Conservation (phyloP, 148 eudicot genomes). For the Rhododendron vialii region DNA sequence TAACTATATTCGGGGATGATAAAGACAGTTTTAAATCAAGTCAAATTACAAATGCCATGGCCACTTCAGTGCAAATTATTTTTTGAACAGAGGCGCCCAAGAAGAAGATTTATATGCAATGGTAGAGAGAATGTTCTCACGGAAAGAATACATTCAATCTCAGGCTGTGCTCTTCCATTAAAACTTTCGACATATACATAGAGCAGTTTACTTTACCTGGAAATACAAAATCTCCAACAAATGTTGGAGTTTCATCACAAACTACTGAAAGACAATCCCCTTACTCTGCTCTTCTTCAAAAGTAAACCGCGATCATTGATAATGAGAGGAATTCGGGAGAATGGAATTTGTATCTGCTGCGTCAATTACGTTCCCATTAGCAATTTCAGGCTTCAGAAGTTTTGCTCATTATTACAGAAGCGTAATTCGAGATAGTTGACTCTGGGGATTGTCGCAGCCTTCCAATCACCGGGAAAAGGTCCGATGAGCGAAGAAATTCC, state of each 20-base stretch:
- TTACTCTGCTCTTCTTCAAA: not conserved
- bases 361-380: not conserved
- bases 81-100: too few species aligned
- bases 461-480: slow-evolving; percentile 54
- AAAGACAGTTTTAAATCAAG: not conserved
- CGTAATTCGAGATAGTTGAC: slow-evolving; percentile 63
- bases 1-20: too few species aligned
- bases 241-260: slow-evolving; percentile 3
- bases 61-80: too few species aligned
- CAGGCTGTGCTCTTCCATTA: not conserved
- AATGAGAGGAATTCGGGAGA: not conserved
- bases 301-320: not conserved
- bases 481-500: slow-evolving; percentile 72
- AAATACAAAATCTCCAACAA: not conserved
- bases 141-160: not conserved
- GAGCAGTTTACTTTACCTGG: not conserved
- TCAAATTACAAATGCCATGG: not conserved
- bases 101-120: not conserved
- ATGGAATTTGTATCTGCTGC: not conserved
- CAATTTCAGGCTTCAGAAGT: slow-evolving; percentile 27
- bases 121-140: not conserved
- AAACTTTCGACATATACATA: not conserved
- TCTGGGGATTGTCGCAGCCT: slow-evolving; percentile 81
- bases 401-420: slow-evolving; percentile 44
- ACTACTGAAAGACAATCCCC: not conserved